phyloP scores from a whole-genome alignment of 192 early-diverging fungal species.

The Gaertneriomyces sp. region DNA sequence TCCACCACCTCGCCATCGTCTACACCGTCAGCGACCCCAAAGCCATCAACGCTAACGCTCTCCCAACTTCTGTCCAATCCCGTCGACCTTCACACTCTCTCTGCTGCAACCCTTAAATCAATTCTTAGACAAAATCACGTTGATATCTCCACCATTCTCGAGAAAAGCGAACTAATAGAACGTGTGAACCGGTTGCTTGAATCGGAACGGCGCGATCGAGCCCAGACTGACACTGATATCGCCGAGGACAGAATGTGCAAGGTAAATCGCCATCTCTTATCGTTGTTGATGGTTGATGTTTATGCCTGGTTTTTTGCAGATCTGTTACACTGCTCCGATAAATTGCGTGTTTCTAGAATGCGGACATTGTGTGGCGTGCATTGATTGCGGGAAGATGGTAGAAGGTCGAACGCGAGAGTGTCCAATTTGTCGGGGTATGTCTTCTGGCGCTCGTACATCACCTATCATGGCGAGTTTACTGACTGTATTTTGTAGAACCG shows the following conservation, averaged over 20 bases:
- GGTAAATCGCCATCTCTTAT: constrained; percentile 4
- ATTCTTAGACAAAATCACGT: constrained; percentile 65
- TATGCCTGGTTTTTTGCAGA: constrained; percentile 29
- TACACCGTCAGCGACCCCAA: too few species aligned
- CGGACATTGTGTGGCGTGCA: constrained; percentile 79
- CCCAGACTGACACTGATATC: constrained; percentile 34
- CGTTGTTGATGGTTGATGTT: background rate
- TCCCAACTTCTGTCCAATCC: too few species aligned
- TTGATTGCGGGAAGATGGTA: constrained; percentile 66
- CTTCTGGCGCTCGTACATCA: background rate
- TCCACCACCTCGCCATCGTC: too few species aligned
- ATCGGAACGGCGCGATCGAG: constrained; percentile 9
- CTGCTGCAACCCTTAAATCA: constrained; percentile 65
- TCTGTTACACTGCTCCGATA: constrained; percentile 74
- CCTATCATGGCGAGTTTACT: background rate
- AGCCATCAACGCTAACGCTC: too few species aligned
- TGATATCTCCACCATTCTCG: constrained; percentile 63
- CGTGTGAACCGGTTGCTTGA: constrained; percentile 63
- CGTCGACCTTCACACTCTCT: constrained; percentile 48
- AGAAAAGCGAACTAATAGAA: constrained; percentile 71
- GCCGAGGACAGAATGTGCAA: constrained; percentile 69
- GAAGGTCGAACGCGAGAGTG: constrained; percentile 58
- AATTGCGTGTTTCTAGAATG: constrained; percentile 86
- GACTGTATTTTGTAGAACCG: background rate
- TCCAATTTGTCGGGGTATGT: constrained; percentile 67